Evolutionary conservation across 192 early-diverging fungal genomes (phyloP), one percentile per base, ranked within the genome.

Genomic region (Cetraspora pellucida): DNA sequence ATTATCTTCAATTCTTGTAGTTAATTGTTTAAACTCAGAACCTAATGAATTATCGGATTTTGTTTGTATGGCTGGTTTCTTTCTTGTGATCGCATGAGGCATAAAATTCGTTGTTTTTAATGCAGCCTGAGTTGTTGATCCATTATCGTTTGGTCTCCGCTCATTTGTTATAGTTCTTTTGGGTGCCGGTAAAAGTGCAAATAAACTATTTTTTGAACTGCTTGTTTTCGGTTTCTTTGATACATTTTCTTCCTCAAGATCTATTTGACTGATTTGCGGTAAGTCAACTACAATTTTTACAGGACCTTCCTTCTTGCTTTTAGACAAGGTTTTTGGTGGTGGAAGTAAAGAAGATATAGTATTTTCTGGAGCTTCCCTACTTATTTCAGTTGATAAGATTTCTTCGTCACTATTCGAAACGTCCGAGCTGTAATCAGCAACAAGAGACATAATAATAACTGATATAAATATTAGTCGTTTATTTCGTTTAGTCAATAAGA

Each of bases 401-500:
- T 75, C 58, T 75, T 75, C 73, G 2, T 47, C 44, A 13, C 37
- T 54, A 17, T 11, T n/a, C 28, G 30, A 54, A 14, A 28, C 8
- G 23, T 75, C 73, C 14, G 73, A 75, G 19, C 28, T 30, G 45
- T 75, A 75, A 75, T 75, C 73, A 46, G 73, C 73, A 61, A 75
- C 73, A n/a, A 75, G 52, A 14, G 73, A 75, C 73, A 75, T 75
- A 7, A 25, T 63, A 25, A 65, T 23, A n/a, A 17, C 19, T 60
- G 13, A 60, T 23, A 0, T 60, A 9, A 60, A 54, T 54, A 14
- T 11, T 4, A 54, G 4, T 54, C 19, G 14, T 19, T 52, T 52
- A 11, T 54, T 14, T 14, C 11, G 19, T 19, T 54, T 19, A 54
- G 4, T 19, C 19, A 54, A 52, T 13, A 13, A 19, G 4, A 54